phyloP scores from a whole-genome alignment of 306 rosid genomes.

The Malus sieversii region DNA sequence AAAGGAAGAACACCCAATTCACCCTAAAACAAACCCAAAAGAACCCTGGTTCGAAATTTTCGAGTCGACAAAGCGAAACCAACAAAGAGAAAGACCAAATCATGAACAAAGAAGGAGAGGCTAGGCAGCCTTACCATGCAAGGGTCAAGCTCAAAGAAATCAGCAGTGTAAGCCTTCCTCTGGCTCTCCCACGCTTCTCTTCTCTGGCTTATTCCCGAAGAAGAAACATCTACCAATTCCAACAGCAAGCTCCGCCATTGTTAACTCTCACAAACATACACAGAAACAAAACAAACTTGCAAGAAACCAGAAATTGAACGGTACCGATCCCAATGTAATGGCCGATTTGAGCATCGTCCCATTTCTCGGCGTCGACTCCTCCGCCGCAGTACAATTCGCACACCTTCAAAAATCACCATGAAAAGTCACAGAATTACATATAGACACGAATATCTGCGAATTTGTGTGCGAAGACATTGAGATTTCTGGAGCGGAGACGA shows the following conservation, averaged over 20 bases:
- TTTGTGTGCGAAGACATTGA: not conserved
- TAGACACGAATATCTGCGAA: not conserved
- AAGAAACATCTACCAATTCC: slow-evolving; percentile 42
- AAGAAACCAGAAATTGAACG: not conserved
- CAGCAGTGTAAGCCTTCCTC: slow-evolving; percentile 53
- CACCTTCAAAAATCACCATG: slow-evolving; percentile 27
- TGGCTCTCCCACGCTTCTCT: slow-evolving; percentile 76
- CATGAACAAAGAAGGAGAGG: not conserved
- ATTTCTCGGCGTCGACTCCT: slow-evolving; percentile 58
- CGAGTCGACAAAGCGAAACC: not conserved
- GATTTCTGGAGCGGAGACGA: not conserved
- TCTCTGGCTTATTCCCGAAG: slow-evolving; percentile 58
- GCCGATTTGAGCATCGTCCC: slow-evolving; percentile 73
- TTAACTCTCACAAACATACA: not conserved
- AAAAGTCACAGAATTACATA: not conserved
- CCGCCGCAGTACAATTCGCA: slow-evolving; percentile 83
- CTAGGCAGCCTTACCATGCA: slow-evolving; percentile 37
- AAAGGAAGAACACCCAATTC: not conserved
- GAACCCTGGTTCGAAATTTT: not conserved
- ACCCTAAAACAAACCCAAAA: not conserved
- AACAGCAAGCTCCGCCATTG: not conserved
- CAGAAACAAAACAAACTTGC: not conserved
- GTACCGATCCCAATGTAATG: slow-evolving; percentile 91
- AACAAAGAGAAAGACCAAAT: not conserved
- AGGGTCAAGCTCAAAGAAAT: slow-evolving; percentile 80